Evolutionary conservation across 495 filamentous ascomycete species (phyloP), one percentile per base, ranked within the genome.

Genomic region (Penicillium lagena): DNA sequence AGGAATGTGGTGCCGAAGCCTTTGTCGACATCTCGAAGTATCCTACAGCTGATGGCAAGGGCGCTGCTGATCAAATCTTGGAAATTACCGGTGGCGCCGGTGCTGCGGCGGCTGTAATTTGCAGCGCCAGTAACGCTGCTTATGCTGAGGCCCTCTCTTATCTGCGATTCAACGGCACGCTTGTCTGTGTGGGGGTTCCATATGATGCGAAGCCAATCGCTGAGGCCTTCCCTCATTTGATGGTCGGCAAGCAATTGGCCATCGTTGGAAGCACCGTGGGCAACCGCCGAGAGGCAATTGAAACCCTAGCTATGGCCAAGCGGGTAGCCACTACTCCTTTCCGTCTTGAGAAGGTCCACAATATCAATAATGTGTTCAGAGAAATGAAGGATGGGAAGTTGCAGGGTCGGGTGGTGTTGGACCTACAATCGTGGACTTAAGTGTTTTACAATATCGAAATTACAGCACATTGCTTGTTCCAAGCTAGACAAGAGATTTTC

Each of bases 121-220:
- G 78, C 39, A 81, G 82, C 1, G 75, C 78, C 11, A 68, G 71
- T 33, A 85, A 87, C 50, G 70, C 65, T 4, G 83, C 83, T 1
- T 89, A 87, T 52, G 79, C 71, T 7, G 72, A 79, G 51, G 71
- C 75, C 2, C 29, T 81, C 33, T 63, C 70, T 35, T 64, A 87
- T 51, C 64, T 87, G 30, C 66, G 76, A 1, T 86, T 85, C 52
- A 76, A 78, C 40, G 85, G 85, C 1, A 75, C 77, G 1, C 45
- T 79, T 10, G 72, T 87, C 5, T 86, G 82, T 50, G 79, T 88
- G 11, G 85, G 85, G 0, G 66, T 89, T 15, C 84, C 85, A 56
- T 68, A 80, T 43, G 72, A 78, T 1, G 67, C 70, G 3, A 56
- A 75, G 54, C 62, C 79, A 11, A 83, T 89, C 50, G 71, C 63